Conservation (phyloP, 2,329 filamentous ascomycete species). For the Neopestalotiopsis sp. region DNA sequence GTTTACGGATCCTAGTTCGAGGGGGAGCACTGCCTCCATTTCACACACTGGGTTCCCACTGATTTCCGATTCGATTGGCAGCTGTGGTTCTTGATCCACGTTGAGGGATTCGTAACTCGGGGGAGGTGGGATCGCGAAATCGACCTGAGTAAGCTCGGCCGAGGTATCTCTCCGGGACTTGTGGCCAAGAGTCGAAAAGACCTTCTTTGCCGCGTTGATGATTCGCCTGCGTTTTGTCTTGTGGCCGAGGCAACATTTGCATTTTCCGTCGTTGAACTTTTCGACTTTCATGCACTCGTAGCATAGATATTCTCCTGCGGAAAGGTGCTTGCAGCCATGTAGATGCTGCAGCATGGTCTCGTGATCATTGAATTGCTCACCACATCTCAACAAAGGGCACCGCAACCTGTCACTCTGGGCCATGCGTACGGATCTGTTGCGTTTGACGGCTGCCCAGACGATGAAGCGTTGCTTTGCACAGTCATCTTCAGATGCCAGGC, state of each 20-base stretch:
- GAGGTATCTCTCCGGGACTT: constrained; percentile 46
- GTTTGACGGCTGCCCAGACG: constrained; percentile 61
- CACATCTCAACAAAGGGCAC: constrained; percentile 59
- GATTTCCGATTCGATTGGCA: constrained; percentile 44
- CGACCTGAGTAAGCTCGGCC: constrained; percentile 35
- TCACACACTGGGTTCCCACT: constrained; percentile 58
- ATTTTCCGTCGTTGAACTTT: constrained; percentile 57
- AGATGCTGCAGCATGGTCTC: constrained; percentile 61
- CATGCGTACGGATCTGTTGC: constrained; percentile 56
- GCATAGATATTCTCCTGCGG: constrained; percentile 60
- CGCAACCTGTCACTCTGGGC: constrained; percentile 52
- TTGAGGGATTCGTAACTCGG: constrained; percentile 53
- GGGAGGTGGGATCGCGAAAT: constrained; percentile 45
- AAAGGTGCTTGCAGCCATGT: constrained; percentile 52
- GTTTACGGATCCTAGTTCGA: constrained; percentile 35
- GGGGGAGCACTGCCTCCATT: constrained; percentile 50
- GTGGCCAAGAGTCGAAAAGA: constrained; percentile 59
- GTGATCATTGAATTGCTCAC: constrained; percentile 55
- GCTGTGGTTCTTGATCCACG: constrained; percentile 28
- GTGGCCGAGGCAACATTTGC: constrained; percentile 55
- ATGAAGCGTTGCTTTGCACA: constrained; percentile 61
- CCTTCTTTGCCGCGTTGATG: constrained; percentile 57
- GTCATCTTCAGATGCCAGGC: constrained; percentile 51
- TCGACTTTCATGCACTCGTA: constrained; percentile 60
- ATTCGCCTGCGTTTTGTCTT: constrained; percentile 58